Evolutionary conservation across 305 asterid species (phyloP), one percentile per base, ranked within the genome.

Genomic region (Fraxinus ornus): DNA sequence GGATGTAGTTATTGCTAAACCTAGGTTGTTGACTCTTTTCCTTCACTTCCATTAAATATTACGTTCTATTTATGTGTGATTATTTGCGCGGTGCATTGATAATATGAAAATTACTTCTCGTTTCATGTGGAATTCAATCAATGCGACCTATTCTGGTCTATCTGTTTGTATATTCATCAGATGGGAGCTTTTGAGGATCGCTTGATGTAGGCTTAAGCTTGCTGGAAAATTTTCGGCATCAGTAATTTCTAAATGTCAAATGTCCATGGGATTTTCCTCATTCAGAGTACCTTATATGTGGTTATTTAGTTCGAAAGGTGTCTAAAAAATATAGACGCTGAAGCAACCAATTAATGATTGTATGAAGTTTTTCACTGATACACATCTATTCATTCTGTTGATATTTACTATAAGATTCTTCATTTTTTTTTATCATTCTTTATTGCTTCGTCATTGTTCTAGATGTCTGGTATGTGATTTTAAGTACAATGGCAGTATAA

Each of bases 1-100:
- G 93, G 99, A 96, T 86, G 98, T 93, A 81, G 95, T 96, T 73
- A 96, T 96, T 87, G 99, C 99, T 76, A 96, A 93, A 88, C 99
- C 99, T 80, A 94, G 99, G 99, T 96, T 84, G 78, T 91, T 91
- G 72, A 57, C 81, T 35, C 60, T 81, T 84, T 35, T 70, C 39
- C 78, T 68, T 62, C 21, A 41, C 60, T 79, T 85, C 39, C 79
- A 9, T 79, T 52, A 37, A 39, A 78, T 72, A 80, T 80, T 52
- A 32, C 84, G 74, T 52, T 66, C 66, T 24, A 15, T 30, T 77
- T 60, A 36, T 71, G 75, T 77, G 73, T 77, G 79, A 80, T 84
- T 66, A 76, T 77, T 24, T 85, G 62, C 4, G 32, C 3, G 49
- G 15, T 7, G 66, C 41, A 9, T 36, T 60, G 41, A 32, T 71